phyloP scores from a whole-genome alignment of 2,329 filamentous ascomycete species.

The Thielaviopsis musarum region DNA sequence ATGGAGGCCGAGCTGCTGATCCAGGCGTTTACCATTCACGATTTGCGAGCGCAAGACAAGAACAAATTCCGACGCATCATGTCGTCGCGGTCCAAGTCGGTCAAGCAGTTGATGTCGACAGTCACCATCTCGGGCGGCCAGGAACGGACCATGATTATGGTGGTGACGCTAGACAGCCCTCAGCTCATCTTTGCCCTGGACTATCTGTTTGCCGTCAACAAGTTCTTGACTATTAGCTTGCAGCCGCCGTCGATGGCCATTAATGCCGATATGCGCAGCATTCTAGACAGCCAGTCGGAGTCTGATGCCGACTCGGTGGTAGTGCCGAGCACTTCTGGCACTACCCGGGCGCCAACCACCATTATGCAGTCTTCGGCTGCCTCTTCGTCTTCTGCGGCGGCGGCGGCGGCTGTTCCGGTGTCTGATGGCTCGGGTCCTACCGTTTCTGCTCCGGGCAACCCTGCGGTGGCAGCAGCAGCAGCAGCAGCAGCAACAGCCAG shows the following conservation, averaged over 20 bases:
- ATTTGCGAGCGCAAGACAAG: slow-evolving; percentile 72
- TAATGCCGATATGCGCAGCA: slow-evolving; percentile 37
- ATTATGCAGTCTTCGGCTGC: not conserved
- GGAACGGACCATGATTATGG: slow-evolving; percentile 68
- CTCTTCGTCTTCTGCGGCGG: not conserved
- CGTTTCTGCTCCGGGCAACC: not conserved
- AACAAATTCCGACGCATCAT: slow-evolving; percentile 98
- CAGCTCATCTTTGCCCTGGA: slow-evolving; percentile 89
- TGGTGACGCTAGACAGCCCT: slow-evolving; percentile 88
- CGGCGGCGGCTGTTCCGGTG: slow-evolving; percentile 15
- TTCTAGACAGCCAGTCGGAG: slow-evolving; percentile 27
- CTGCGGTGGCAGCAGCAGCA: not conserved
- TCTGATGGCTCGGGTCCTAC: slow-evolving; percentile 11
- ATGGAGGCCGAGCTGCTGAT: slow-evolving; percentile 87
- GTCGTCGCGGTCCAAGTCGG: slow-evolving; percentile 86
- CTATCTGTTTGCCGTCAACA: slow-evolving; percentile 79
- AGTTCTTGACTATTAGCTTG: slow-evolving; percentile 62
- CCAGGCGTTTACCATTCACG: slow-evolving; percentile 84
- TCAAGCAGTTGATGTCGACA: slow-evolving; percentile 97
- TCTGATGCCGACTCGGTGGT: slow-evolving; percentile 41
- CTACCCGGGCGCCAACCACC: not conserved
- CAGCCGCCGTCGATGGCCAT: slow-evolving; percentile 40
- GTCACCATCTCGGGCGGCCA: slow-evolving; percentile 73
- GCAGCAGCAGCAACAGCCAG: not conserved
- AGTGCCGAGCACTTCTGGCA: not conserved